phyloP scores from a whole-genome alignment of 768 basidiomycete genomes.

The Myochromella boudieri region DNA sequence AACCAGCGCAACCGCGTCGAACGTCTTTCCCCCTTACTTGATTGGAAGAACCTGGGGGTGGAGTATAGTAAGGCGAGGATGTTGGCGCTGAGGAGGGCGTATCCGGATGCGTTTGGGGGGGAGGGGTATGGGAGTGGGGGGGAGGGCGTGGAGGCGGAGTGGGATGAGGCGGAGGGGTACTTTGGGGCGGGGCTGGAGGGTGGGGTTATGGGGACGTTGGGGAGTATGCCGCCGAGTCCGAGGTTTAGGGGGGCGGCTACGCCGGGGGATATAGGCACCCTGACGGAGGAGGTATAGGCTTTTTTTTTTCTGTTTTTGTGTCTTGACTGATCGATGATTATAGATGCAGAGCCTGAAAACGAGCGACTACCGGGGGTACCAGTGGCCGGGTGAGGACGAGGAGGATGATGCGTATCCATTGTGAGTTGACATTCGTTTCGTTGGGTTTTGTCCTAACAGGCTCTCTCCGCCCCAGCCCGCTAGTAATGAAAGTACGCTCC shows the following conservation, averaged over 20 bases:
- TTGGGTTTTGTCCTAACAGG: constrained; percentile 3
- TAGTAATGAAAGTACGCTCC: constrained; percentile 89
- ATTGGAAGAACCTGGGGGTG: constrained; percentile 98
- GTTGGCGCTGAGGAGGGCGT: constrained; percentile 87
- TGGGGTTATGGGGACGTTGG: constrained; percentile 66
- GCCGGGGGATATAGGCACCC: constrained; percentile 89
- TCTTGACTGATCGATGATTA: neutral
- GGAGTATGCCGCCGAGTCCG: constrained; percentile 87
- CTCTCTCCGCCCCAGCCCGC: constrained; percentile 50
- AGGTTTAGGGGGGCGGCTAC: constrained; percentile 84
- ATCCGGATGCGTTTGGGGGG: constrained; percentile 79
- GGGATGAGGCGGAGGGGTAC: constrained; percentile 30
- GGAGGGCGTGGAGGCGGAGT: constrained; percentile 36
- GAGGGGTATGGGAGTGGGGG: constrained; percentile 35
- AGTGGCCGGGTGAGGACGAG: constrained; percentile 66
- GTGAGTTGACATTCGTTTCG: constrained; percentile 44
- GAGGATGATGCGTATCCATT: constrained; percentile 93
- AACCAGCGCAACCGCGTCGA: constrained; percentile 99
- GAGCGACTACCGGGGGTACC: constrained; percentile 78
- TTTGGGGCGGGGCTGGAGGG: constrained; percentile 50
- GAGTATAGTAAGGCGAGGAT: constrained; percentile 97
- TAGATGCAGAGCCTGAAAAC: constrained; percentile 87
- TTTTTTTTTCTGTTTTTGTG: neutral
- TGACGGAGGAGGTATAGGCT: constrained; percentile 73
- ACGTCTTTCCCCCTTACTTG: constrained; percentile 86